Evolutionary conservation across 345 rosid species (phyloP).

Genomic region (Brassica carinata): DNA sequence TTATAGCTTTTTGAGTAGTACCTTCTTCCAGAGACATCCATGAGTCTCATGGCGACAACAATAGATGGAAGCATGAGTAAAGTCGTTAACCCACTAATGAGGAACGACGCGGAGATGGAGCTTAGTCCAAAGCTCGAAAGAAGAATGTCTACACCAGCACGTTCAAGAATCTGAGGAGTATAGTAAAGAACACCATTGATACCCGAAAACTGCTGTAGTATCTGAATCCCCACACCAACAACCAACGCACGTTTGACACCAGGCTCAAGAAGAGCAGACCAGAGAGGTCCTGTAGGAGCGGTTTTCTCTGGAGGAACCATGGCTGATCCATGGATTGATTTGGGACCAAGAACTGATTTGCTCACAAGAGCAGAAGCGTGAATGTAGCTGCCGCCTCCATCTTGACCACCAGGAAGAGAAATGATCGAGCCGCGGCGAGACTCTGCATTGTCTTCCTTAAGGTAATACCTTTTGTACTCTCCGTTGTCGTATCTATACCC

Average conservation of each 20-base stretch:
- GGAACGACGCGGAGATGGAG: conserved; percentile 85
- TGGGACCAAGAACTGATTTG: conserved; percentile 73
- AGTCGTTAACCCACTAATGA: conserved; percentile 83
- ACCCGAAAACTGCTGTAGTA: conserved; percentile 97
- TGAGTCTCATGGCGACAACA: conserved; percentile 84
- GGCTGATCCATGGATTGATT: conserved; percentile 68
- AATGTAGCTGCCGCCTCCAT: conserved; percentile 69
- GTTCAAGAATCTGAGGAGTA: conserved; percentile 97
- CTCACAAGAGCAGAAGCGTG: conserved; percentile 91
- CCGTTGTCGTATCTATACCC: conserved; percentile 91
- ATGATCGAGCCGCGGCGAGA: conserved; percentile 78
- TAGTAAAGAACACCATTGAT: conserved; percentile 95
- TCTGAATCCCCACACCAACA: conserved; percentile 89
- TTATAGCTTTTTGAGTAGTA: conserved; percentile 34
- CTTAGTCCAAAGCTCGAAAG: conserved; percentile 71
- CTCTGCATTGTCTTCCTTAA: conserved; percentile 76
- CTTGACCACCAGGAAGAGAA: conserved; percentile 73
- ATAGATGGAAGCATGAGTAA: conserved; percentile 95
- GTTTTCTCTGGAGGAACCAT: conserved; percentile 79
- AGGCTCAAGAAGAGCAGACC: conserved; percentile 85
- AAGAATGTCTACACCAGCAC: conserved; percentile 89
- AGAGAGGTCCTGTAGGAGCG: conserved; percentile 60
- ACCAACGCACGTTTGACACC: conserved; percentile 85
- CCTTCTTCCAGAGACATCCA: conserved; percentile 98
- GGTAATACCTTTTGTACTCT: conserved; percentile 76